Conservation (phyloP, 371 early-diverging fungal species). For the Actinomortierella ambigua region DNA sequence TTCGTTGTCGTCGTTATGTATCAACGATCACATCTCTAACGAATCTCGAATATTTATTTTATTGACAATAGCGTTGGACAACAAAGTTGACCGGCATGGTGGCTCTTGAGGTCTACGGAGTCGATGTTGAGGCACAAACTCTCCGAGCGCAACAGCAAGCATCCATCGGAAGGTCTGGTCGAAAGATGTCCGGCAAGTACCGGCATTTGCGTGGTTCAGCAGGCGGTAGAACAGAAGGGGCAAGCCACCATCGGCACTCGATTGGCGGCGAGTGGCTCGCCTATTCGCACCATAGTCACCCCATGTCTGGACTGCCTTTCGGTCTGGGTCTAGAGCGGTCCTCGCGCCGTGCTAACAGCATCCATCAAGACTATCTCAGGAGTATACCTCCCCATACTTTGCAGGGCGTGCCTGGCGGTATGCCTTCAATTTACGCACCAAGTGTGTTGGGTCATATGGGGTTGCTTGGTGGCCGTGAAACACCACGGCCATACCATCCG, state of each 20-base stretch:
- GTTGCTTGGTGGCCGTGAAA: conserved; percentile 17
- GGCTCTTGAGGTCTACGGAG: conserved; percentile 32
- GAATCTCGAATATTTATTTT: neutral
- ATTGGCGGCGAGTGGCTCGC: conserved; percentile 32
- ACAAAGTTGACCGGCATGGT: conserved; percentile 24
- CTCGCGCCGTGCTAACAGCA: conserved; percentile 36
- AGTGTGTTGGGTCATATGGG: conserved; percentile 37
- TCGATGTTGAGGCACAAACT: conserved; percentile 28
- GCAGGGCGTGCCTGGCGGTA: conserved; percentile 8
- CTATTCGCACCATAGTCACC: conserved; percentile 26
- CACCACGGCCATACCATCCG: conserved; percentile 24
- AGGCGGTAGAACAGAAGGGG: too few relatives aligned
- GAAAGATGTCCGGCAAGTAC: conserved; percentile 43
- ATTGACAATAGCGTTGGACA: conserved; percentile 19
- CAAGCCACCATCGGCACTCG: conserved; percentile 24
- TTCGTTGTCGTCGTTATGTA: too few relatives aligned
- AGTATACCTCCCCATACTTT: conserved; percentile 2
- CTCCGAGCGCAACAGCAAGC: conserved; percentile 4
- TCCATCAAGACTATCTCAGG: conserved; percentile 38
- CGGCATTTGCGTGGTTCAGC: conserved; percentile 19
- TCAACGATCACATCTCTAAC: too few relatives aligned
- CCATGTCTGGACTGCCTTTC: conserved; percentile 8
- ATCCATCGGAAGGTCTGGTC: conserved; percentile 15
- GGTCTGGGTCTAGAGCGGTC: conserved; percentile 12
- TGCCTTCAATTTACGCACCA: conserved; percentile 19